phyloP scores from a whole-genome alignment of 345 rosid genomes.

The Eucalyptus melliodora region DNA sequence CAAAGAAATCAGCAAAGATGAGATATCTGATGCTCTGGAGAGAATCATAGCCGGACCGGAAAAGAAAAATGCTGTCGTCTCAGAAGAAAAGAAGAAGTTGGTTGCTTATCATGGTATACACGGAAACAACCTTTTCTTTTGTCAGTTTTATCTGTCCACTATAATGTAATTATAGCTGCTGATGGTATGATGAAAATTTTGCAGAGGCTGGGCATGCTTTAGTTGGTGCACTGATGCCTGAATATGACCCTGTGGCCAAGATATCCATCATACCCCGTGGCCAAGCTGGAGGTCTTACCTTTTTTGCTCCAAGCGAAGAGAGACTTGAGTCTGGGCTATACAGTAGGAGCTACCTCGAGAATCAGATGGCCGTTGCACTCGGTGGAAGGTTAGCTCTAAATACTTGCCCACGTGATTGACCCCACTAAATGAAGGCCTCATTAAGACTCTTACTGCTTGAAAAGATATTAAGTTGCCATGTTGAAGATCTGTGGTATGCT shows the following conservation, averaged over 20 bases:
- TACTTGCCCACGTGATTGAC: background rate
- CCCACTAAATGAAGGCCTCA: background rate
- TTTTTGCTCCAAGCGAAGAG: slow-evolving; percentile 95
- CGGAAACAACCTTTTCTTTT: background rate
- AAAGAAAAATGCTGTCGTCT: slow-evolving; percentile 94
- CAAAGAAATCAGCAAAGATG: slow-evolving; percentile 97
- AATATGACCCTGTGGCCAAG: slow-evolving; percentile 94
- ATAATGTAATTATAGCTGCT: background rate
- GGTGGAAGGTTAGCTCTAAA: slow-evolving; percentile 75
- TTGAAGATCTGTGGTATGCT: background rate
- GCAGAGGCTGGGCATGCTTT: slow-evolving; percentile 98
- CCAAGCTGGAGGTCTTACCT: slow-evolving; percentile 97
- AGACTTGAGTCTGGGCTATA: slow-evolving; percentile 95
- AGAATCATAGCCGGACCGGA: slow-evolving; percentile 99
- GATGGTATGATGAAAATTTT: background rate
- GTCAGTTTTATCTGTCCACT: background rate
- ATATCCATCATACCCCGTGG: slow-evolving; percentile 96
- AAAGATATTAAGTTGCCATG: background rate
- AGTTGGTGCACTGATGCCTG: slow-evolving; percentile 97
- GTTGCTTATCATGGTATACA: slow-evolving; percentile 86
- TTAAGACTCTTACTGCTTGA: background rate
- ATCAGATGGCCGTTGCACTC: slow-evolving; percentile 97
- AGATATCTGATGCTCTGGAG: slow-evolving; percentile 94
- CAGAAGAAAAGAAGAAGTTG: slow-evolving; percentile 83
- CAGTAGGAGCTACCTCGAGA: slow-evolving; percentile 94